Evolutionary conservation across 148 eudicot species (phyloP), one percentile per base, ranked within the genome.

Genomic region (Beta vulgaris): DNA sequence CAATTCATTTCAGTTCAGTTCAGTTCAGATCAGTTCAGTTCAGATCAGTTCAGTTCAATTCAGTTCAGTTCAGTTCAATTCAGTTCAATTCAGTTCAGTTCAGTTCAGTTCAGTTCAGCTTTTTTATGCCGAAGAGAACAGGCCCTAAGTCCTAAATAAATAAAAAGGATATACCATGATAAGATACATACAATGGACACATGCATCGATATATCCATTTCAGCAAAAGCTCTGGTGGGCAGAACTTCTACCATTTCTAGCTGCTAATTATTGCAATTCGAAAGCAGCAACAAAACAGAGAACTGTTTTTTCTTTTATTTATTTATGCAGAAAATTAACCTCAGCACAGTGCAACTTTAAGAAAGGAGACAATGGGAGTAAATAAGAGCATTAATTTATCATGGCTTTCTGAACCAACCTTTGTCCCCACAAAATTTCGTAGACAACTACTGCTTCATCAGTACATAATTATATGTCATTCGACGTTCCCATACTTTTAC

Each of bases 401-500:
- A 74, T 74, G 62, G 61, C 70, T 63, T 74, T 74, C 70, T 63
- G 77, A 74, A 49, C 71, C 77, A 7, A 26, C 40, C 11, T 31
- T 49, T 73, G 77, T 73, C 69, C 77, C 77, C 69, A 73, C 74
- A 23, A 5, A 15, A 32, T 25, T 34, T 62, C 42, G 37, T 19
- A 23, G n/a, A 62, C 36, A 3, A 18, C 39, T 31, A 51, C n/a
- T 34, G 36, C 36, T 23, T 39, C 70, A 37, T 59, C 35, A 12
- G 18, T 28, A 40, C 54, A 7, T 19, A 8, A 23, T 64, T 64
- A 7, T 39, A 39, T 6, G 29, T 23, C 14, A 67, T 39, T 64
- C 40, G 46, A 35, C 25, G 68, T 19, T 19, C 68, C 34, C 7
- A 36, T 18, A 64, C 19, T 21, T n/a, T 36, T 36, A 10, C 34